Percentiles rank a stretch among this genome's conserved stretches.
Evolutionary conservation across 495 filamentous ascomycete species (phyloP).

Genomic region (Parmelia sp.): DNA sequence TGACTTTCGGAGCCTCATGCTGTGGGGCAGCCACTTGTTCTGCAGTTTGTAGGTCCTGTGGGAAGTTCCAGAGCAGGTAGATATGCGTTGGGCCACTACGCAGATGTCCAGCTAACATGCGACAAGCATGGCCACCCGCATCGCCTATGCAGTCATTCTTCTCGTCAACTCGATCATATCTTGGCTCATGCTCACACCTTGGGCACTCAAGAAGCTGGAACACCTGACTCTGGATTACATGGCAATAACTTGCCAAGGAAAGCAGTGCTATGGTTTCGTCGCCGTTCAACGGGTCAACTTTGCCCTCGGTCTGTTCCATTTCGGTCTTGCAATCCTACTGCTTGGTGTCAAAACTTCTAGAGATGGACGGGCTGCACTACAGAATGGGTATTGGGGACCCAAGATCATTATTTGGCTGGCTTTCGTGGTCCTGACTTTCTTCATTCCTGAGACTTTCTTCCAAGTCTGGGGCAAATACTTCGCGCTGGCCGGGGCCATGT

Average conservation of each 20-base stretch:
- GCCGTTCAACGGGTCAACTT: slow-evolving; percentile 98
- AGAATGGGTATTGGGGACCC: slow-evolving; percentile 93
- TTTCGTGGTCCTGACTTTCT: slow-evolving; percentile 84
- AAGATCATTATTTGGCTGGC: slow-evolving; percentile 80
- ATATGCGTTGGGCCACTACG: slow-evolving; percentile 10
- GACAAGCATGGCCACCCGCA: slow-evolving; percentile 84
- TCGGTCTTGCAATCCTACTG: slow-evolving; percentile 73
- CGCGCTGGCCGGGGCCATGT: slow-evolving; percentile 78
- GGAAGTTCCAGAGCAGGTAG: slow-evolving; percentile 93
- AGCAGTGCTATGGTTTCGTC: slow-evolving; percentile 89
- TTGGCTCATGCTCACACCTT: slow-evolving; percentile 99
- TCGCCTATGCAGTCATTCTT: slow-evolving; percentile 94
- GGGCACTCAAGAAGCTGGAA: slow-evolving; percentile 93
- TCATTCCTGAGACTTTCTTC: slow-evolving; percentile 94
- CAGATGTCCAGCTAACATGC: slow-evolving; percentile 21
- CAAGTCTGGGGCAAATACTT: slow-evolving; percentile 94
- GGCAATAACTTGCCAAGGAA: slow-evolving; percentile 81
- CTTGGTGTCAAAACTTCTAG: slow-evolving; percentile 83
- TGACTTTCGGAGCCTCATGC: slow-evolving; percentile 74
- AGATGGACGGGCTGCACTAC: slow-evolving; percentile 78
- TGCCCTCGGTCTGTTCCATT: slow-evolving; percentile 88
- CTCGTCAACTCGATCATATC: slow-evolving; percentile 93
- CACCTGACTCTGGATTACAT: slow-evolving; percentile 91
- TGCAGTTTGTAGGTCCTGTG: slow-evolving; percentile 87
- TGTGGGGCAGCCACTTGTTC: slow-evolving; percentile 94